Evolutionary conservation across 306 rosid species (phyloP), one percentile per base, ranked within the genome.

Genomic region (Glycyrrhiza uralensis): DNA sequence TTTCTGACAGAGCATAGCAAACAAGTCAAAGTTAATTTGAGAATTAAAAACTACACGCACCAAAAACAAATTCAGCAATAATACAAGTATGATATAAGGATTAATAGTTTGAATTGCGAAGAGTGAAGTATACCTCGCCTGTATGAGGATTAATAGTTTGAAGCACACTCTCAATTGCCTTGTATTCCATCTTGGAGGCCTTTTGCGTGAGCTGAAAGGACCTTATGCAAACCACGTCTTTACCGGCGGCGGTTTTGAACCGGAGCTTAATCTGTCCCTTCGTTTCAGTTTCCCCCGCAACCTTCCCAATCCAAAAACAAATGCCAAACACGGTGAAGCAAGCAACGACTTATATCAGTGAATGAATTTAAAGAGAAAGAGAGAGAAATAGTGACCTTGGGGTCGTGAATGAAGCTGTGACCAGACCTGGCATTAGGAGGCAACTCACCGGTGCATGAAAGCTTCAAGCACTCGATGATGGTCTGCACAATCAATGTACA

Each of bases 391-490:
- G 56, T 7, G 23, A 91, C 98, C 91, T 93, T 93, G 13, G 97
- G 98, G 56, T 94, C 98, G 58, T 94, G 98, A 64, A 94, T 87
- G 94, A 94, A 94, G 76, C 96, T 94, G 81, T 94, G 98, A 26
- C 97, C 98, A 29, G 96, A 91, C 88, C 98, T 85, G 4, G 98
- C 92, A 20, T 94, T 94, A 9, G 98, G 97, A 68, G 98, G 98
- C 76, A 94, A 68, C 85, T 94, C 98, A 1, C 97, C 98, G 0
- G 97, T 89, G 84, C 98, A 94, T 0, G 98, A 94, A 57, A 94
- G 98, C 90, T 94, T 94, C 87, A 94, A 84, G 84, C 96, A 91
- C 76, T 94, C 97, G 1, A 94, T 91, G 35, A 94, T 94, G 13
- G 98, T 94, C 95, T 86, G 77, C 65, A 39, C 3, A 42, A 9